phyloP scores from a whole-genome alignment of 805 yeast species.

The Monosporozyma unispora region DNA sequence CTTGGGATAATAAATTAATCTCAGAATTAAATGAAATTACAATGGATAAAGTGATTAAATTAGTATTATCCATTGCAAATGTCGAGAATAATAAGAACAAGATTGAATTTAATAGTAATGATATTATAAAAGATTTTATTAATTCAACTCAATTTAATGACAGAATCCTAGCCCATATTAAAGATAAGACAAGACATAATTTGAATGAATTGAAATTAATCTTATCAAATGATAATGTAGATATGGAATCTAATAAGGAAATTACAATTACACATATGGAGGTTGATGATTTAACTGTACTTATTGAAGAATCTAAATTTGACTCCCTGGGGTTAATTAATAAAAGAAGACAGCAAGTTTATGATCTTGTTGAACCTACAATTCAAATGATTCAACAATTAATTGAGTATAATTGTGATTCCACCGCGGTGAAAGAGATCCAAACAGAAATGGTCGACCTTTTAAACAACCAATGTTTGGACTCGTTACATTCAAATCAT shows the following conservation, averaged over 20 bases:
- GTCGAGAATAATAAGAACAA: not conserved
- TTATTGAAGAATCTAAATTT: slow-evolving; percentile 4
- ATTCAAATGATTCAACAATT: slow-evolving; percentile 5
- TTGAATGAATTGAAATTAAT: not conserved
- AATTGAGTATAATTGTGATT: slow-evolving; percentile 3
- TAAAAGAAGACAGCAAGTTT: slow-evolving; percentile 1
- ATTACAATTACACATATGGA: no score
- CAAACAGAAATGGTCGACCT: not conserved
- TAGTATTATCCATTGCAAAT: not conserved
- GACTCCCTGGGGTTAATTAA: slow-evolving; percentile 9
- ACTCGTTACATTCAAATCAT: not conserved
- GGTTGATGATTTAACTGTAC: slow-evolving; percentile 4
- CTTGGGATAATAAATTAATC: slow-evolving; percentile 10
- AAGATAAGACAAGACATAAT: not conserved
- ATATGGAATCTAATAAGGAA: no score
- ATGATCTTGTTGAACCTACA: slow-evolving; percentile 4
- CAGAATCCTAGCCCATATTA: slow-evolving; percentile 2
- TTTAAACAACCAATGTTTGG: not conserved
- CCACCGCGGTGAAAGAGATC: slow-evolving; percentile 1
- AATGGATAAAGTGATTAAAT: not conserved
- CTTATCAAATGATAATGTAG: not conserved
- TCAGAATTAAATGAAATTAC: not conserved
- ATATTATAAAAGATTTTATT: not conserved
- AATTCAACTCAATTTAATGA: not conserved
- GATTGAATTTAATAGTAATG: not conserved